Evolutionary conservation across 2,329 filamentous ascomycete genomes (phyloP), one percentile per base, ranked within the genome.

Genomic region (Calonectria hongkongensis): DNA sequence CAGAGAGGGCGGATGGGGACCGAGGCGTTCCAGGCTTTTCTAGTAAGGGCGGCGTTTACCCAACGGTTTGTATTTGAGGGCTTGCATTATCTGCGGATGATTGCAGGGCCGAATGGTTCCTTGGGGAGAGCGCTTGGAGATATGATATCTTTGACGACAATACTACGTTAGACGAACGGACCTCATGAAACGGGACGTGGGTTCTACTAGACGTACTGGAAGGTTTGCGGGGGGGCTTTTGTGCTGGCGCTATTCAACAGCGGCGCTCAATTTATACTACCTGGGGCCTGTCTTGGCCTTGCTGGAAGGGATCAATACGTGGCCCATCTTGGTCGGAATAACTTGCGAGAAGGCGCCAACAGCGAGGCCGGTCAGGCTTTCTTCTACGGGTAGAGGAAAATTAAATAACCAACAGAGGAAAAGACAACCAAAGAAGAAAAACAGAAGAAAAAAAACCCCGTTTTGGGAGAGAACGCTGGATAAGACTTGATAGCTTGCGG

Each of bases 101-200:
- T 72, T 68, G 74, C 74, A 77, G 72, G 76, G 76, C 74, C 75
- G 75, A 73, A 77, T 72, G 70, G 76, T 69, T 76, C 75, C 73
- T 77, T 66, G 74, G 74, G 73, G 75, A 66, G 65, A 75, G 72
- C 67, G 76, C 66, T 75, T 56, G 81, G 74, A 75, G 78, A 77
- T 78, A 83, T 80, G 81, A 84, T 83, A 84, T 82, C 80, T 82
- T 81, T 36, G 79, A 83, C 78, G 81, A 82, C 76, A 80, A 78
- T 76, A 78, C 77, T 80, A 81, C 79, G 80, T 81, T 81, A 80
- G 77, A 83, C 76, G 79, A 80, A 78, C 73, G 72, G 74, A 79
- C 75, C 79, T 78, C 77, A 78, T 76, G 80, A 76, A 75, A 75
- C 66, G 76, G 73, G 74, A 75, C 74, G 74, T 74, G 74, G 73